Evolutionary conservation across 805 yeast species (phyloP), one percentile per base, ranked within the genome.

Genomic region (Nematodospora valgi): DNA sequence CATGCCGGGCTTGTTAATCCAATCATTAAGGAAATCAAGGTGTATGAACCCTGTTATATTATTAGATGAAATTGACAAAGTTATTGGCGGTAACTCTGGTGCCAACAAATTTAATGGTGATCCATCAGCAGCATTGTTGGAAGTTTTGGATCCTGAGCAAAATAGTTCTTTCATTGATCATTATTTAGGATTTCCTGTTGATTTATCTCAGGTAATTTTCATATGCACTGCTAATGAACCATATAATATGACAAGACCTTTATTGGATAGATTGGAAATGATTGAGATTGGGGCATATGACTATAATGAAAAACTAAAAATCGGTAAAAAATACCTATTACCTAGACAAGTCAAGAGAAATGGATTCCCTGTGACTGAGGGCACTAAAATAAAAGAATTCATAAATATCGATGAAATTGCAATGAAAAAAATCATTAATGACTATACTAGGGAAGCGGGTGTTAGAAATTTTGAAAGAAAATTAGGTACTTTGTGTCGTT

Each of bases 111-210:
- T 73, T 25, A 80, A 80, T 47, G 96, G 96, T 7, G 95, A 87
- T 49, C 95, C 96, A 1, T 82, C 88, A 12, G 94, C 95, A 23
- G 96, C 95, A 0, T 66, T 87, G 47, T 68, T 87, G 40, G 96
- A 87, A 56, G 89, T 87, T 1, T 68, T 87, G 41, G 96, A 87
- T 51, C 96, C 96, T 0, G 96, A 87, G 54, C 96, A 87, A 53
- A 87, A 87, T 57, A 59, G 65, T 23, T 67, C 76, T 21, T 87
- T 86, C 58, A 75, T 74, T 24, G 96, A 87, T 59, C 94, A 86
- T 54, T 87, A 84, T 54, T 59, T 87, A 35, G 93, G 93, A 4
- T 82, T 87, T 60, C 95, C 95, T 0, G 70, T 87, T 14, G 95
- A 87, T 52, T 62, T 87, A 44, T 83, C 94, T 4, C 85, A 84